Evolutionary conservation across 2,329 filamentous ascomycete genomes (phyloP), one percentile per base, ranked within the genome.

Genomic region (Chrysoporthe puriensis): DNA sequence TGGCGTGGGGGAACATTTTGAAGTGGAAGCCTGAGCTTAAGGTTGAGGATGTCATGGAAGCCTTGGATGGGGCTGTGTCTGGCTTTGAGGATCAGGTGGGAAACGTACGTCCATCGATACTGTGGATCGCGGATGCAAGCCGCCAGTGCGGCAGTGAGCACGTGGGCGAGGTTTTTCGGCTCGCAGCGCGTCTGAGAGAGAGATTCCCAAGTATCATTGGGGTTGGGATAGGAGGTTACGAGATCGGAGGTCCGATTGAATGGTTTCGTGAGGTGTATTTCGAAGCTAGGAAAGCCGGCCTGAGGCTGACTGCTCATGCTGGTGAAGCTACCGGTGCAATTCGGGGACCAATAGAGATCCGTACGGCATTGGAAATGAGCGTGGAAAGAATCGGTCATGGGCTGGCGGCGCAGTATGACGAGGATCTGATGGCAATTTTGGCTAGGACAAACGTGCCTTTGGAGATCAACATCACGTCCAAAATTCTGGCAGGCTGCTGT

Each of bases 381-480:
- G 65, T 65, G 2, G 70, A 71, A 44, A 67, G 70, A 21, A 69
- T 71, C 36, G 70, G 67, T 5, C 69, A 71, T 36, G 70, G 70
- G 0, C 63, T 70, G 21, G 66, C 63, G 32, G 70, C 70, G 11
- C 67, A 69, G 52, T 40, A 70, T 26, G 69, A 68, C 21, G 63
- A 68, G 26, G 60, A 66, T 16, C 63, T 71, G 32, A 59, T 70
- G 67, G 26, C 8, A 7, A 34, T 64, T 3, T 50, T 71, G 63
- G 63, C 61, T 21, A 8, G 48, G 32, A 57, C 36, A 2, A 63
- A 66, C 34, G 63, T 63, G 44, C 70, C 70, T 26, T 13, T 71
- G 9, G 69, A 71, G 59, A 66, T 71, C 65, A 71, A 71, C 43
- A 21, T 70, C 32, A 71, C 69, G 2, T 71, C 70, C 1, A 71